Conservation (phyloP, 345 rosid species). For the Turnera subulata region DNA sequence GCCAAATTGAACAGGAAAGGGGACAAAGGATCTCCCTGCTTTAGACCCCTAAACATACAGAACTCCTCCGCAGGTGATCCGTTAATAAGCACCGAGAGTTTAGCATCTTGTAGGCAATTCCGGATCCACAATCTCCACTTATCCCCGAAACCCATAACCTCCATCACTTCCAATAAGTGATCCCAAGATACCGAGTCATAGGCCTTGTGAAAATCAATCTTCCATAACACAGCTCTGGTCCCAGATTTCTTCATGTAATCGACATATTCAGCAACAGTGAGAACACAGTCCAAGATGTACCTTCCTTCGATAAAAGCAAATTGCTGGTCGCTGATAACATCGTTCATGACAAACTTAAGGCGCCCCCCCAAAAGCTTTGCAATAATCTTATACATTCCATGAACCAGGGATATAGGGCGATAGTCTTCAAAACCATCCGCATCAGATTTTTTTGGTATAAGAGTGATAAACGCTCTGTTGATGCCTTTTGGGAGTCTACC, state of each 20-base stretch:
- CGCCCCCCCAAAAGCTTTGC: neutral
- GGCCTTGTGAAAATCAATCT: neutral
- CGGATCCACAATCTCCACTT: neutral
- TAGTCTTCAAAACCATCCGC: neutral
- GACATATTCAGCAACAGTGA: neutral
- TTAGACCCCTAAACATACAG: neutral
- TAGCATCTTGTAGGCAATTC: neutral
- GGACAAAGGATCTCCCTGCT: neutral
- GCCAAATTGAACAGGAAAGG: neutral
- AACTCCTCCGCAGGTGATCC: neutral
- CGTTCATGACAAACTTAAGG: neutral
- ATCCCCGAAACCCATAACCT: neutral
- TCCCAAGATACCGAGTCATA: neutral
- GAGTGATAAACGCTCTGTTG: too few species aligned
- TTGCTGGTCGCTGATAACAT: neutral
- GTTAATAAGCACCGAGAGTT: neutral
- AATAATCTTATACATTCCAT: neutral
- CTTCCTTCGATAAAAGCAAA: neutral
- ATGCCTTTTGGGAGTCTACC: neutral
- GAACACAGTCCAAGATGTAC: neutral
- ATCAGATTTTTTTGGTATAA: neutral
- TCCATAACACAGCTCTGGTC: neutral
- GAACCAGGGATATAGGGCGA: neutral
- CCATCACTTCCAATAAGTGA: neutral
- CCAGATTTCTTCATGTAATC: neutral